phyloP scores from a whole-genome alignment of 75 land plant species.

The Azolla pinnata region DNA sequence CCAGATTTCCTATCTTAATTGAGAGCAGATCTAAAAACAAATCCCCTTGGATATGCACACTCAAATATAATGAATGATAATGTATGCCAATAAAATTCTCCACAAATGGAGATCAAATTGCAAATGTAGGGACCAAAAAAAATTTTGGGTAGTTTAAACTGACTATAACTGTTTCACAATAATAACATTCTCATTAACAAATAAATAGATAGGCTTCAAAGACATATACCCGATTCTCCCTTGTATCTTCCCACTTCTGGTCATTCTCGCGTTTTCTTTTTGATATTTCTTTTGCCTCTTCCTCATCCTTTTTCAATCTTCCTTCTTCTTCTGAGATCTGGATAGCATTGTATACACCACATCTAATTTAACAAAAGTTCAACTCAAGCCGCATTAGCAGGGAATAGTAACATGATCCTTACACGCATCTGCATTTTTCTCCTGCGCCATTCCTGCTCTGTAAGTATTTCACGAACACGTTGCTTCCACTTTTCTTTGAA shows the following conservation, averaged over 20 bases:
- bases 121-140: too few species aligned
- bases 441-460: constrained; percentile 93
- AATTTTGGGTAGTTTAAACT: too few species aligned
- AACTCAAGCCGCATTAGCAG: background rate
- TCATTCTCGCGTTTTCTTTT: constrained; percentile 95
- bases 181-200: too few species aligned
- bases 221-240: constrained; percentile 87
- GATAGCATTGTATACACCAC: background rate
- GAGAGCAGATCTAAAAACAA: too few species aligned
- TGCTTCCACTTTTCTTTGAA: constrained; percentile 67
- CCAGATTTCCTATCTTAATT: too few species aligned
- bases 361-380: background rate
- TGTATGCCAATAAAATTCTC: too few species aligned
- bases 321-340: constrained; percentile 99
- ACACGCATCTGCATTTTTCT: constrained; percentile 97
- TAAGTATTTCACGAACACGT: constrained; percentile 78
- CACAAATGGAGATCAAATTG: too few species aligned
- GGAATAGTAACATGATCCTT: constrained; percentile 8
- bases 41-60: too few species aligned
- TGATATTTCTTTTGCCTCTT: constrained; percentile 94
- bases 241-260: constrained; percentile 97
- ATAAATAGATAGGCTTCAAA: too few species aligned
- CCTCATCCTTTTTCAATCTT: constrained; percentile 94
- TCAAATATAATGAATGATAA: too few species aligned
- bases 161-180: too few species aligned